Evolutionary conservation across 2,329 filamentous ascomycete genomes (phyloP).

Genomic region (Hymenotorrendiella dingleyae): DNA sequence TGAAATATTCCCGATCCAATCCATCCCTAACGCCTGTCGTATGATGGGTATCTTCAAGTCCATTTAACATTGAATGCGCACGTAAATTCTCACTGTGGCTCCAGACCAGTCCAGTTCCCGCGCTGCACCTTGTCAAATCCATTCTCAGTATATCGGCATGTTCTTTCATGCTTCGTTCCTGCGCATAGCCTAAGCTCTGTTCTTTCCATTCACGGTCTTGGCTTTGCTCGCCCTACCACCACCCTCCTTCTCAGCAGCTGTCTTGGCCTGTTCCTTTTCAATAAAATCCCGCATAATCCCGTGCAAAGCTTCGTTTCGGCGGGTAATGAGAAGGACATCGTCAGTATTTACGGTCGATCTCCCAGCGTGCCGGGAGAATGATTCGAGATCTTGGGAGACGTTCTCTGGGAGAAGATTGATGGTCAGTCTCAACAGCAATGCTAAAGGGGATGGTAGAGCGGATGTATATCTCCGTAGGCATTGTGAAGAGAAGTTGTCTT

Average conservation of each 20-base stretch:
- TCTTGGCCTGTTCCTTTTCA: constrained; percentile 49
- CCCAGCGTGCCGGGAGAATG: constrained; percentile 71
- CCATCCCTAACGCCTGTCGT: too few relatives aligned
- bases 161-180: too few relatives aligned
- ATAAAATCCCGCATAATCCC: constrained; percentile 66
- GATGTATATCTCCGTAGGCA: too few relatives aligned
- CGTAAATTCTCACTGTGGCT: too few relatives aligned
- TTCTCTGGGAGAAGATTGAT: constrained; percentile 36
- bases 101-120: too few relatives aligned
- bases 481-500: too few relatives aligned
- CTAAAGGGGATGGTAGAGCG: neutral
- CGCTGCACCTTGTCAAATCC: too few relatives aligned
- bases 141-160: too few relatives aligned
- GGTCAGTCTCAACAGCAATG: neutral
- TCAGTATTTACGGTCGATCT: constrained; percentile 74
- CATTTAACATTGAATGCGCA: too few relatives aligned
- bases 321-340: constrained; percentile 80
- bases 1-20: too few relatives aligned
- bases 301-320: constrained; percentile 81
- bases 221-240: neutral
- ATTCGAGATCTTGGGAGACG: constrained; percentile 54
- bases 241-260: neutral
- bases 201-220: neutral
- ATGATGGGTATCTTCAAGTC: too few relatives aligned
- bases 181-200: too few relatives aligned